Conservation (phyloP, 2,329 filamentous ascomycete genomes). For the Epichloe festucae region DNA sequence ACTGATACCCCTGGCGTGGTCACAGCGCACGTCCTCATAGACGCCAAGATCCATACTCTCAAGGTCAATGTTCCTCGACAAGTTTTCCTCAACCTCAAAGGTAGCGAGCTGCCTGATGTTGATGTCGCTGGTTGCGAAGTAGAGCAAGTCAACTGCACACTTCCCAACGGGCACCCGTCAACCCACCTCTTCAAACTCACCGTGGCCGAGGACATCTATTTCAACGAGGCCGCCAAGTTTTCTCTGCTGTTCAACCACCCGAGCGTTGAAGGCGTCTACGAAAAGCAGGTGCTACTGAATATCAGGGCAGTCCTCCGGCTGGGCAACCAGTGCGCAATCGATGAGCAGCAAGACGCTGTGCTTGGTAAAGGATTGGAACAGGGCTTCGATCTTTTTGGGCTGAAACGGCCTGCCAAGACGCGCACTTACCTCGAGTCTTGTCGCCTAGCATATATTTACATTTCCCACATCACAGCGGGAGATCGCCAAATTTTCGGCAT, state of each 20-base stretch:
- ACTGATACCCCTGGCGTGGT: constrained; percentile 81
- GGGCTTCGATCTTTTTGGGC: constrained; percentile 73
- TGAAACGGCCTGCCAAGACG: constrained; percentile 54
- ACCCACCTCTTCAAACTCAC: constrained; percentile 90
- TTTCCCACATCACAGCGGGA: constrained; percentile 84
- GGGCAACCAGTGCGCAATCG: constrained; percentile 85
- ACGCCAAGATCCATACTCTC: constrained; percentile 76
- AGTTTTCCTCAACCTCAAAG: constrained; percentile 84
- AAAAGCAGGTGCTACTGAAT: constrained; percentile 79
- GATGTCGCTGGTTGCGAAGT: constrained; percentile 76
- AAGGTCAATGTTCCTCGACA: constrained; percentile 83
- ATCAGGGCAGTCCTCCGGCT: constrained; percentile 79
- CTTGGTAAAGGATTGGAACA: constrained; percentile 86
- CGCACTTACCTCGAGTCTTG: constrained; percentile 62
- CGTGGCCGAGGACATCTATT: constrained; percentile 77
- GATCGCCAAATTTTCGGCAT: constrained; percentile 89
- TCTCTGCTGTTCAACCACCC: constrained; percentile 76
- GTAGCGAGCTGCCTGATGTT: constrained; percentile 75
- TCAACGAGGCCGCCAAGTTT: constrained; percentile 73
- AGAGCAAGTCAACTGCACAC: constrained; percentile 83
- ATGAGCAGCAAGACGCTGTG: constrained; percentile 79
- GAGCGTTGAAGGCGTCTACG: constrained; percentile 94
- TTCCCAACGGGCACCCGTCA: constrained; percentile 90
- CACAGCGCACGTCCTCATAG: constrained; percentile 80
- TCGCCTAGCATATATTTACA: constrained; percentile 70